phyloP scores from a whole-genome alignment of 352 stramenopile genomes.

The Phytophthora megakarya region DNA sequence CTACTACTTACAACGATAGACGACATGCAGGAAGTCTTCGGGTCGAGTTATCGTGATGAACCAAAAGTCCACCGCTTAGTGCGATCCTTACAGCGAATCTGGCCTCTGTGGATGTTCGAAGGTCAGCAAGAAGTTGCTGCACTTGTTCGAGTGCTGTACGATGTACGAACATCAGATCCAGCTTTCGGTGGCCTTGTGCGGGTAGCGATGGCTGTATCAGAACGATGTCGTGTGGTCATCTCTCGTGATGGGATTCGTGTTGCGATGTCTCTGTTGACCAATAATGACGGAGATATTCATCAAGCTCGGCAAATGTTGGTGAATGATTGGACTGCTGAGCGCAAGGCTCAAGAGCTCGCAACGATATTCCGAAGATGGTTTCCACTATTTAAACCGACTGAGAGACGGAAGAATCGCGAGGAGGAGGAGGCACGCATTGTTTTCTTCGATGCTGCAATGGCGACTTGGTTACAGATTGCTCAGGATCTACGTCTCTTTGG shows the following conservation, averaged over 20 bases:
- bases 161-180: conserved; percentile 60
- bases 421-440: conserved; percentile 39
- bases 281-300: conserved; percentile 38
- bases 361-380: conserved; percentile 57
- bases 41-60: conserved; percentile 61
- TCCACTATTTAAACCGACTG: conserved; percentile 29
- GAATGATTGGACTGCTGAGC: conserved; percentile 45
- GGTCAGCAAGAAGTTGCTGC: conserved; percentile 56
- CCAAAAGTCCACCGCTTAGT: conserved; percentile 69
- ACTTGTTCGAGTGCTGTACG: conserved; percentile 72
- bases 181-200: conserved; percentile 70
- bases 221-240: conserved; percentile 56
- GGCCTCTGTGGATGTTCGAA: conserved; percentile 82
- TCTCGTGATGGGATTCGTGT: conserved; percentile 50
- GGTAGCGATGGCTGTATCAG: conserved; percentile 43
- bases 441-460: conserved; percentile 70
- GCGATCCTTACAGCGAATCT: conserved; percentile 54
- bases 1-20: conserved; percentile 56
- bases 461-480: conserved; percentile 63
- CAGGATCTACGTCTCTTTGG: conserved; percentile 52
- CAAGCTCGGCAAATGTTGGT: conserved; percentile 35
- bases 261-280: conserved; percentile 43
- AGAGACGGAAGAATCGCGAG: conserved; percentile 9
- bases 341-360: conserved; percentile 52
- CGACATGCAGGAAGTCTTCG: conserved; percentile 73